Evolutionary conservation across 2,329 filamentous ascomycete genomes (phyloP), one percentile per base, ranked within the genome.

Genomic region (Domatiomyces globalis): DNA sequence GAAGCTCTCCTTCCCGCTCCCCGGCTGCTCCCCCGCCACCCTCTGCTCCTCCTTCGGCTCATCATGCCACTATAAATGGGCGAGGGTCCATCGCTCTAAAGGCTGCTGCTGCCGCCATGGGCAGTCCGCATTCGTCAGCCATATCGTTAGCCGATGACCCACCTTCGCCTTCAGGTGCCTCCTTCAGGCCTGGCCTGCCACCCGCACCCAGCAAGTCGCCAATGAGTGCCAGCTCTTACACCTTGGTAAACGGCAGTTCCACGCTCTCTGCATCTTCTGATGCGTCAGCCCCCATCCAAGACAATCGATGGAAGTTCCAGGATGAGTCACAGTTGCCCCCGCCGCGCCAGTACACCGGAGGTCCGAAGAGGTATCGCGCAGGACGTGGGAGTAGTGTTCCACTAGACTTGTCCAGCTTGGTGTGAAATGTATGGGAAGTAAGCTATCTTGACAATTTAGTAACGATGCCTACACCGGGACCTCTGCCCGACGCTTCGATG

Each of bases 331-430:
- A 85, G 60, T 75, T 96, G 46, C 90, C 92, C 0, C 90, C 88
- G 61, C 90, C 90, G 19, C 77, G 90, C 62, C 81, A 85, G 1
- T 95, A 94, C 63, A 69, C 74, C 1, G 84, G 84, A n/a, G 80
- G 79, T 2, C 70, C 76, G 18, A 88, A 84, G 65, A 81, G 80
- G 65, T 98, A 96, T 68, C 77, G 90, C 56, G 92, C 92, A 36
- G 92, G 92, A 7, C 79, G 90, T 64, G 90, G 88, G 29, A 95
- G 88, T 70, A 95, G 86, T 72, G 89, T 96, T 59, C 92, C 92
- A 27, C 72, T 96, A 61, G 87, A 96, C 71, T 68, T 98, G 50
- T 49, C 54, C 17, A 56, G 55, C 44, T 47, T 62, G 44, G 51
- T 48, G 46, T 61, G 49, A 56, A n/a, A 12, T 50, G 25, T 36